phyloP scores from a whole-genome alignment of 805 yeast species.

The Spathaspora boniae region DNA sequence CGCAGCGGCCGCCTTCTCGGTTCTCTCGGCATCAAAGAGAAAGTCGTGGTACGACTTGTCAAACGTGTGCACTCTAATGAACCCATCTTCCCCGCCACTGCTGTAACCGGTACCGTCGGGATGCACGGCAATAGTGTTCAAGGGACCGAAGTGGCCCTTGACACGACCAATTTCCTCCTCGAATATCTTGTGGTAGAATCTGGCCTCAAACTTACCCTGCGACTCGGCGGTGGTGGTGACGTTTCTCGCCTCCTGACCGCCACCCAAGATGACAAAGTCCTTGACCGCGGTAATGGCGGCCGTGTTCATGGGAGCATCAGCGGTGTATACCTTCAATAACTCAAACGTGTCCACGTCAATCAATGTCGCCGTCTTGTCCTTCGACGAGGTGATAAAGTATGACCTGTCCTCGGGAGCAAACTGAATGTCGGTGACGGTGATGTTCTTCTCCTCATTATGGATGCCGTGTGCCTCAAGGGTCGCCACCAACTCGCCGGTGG shows the following conservation, averaged over 20 bases:
- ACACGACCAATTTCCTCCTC: constrained; percentile 96
- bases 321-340: constrained; percentile 66
- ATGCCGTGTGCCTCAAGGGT: constrained; percentile 69
- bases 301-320: constrained; percentile 93
- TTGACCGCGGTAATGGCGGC: constrained; percentile 93
- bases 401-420: constrained; percentile 76
- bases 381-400: constrained; percentile 88
- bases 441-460: constrained; percentile 42
- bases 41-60: constrained; percentile 92
- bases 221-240: constrained; percentile 94
- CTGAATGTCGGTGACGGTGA: constrained; percentile 78
- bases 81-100: constrained; percentile 99
- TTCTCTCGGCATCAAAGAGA: constrained; percentile 85
- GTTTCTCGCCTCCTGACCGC: constrained; percentile 99
- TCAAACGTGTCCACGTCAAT: constrained; percentile 75
- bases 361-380: constrained; percentile 81
- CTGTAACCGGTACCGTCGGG: constrained; percentile 92
- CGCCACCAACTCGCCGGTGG: constrained; percentile 65
- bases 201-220: constrained; percentile 95
- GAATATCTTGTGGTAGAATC: constrained; percentile 92
- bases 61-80: constrained; percentile 87
- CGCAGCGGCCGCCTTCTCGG: constrained; percentile 51
- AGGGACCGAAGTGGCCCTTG: constrained; percentile 98
- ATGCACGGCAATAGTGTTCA: constrained; percentile 88
- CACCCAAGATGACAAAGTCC: constrained; percentile 90